A percentile compares a stretch with the other conserved stretches of the same genome.
Conservation (phyloP, 805 yeast genomes). For the Scheffersomyces stipitis region DNA sequence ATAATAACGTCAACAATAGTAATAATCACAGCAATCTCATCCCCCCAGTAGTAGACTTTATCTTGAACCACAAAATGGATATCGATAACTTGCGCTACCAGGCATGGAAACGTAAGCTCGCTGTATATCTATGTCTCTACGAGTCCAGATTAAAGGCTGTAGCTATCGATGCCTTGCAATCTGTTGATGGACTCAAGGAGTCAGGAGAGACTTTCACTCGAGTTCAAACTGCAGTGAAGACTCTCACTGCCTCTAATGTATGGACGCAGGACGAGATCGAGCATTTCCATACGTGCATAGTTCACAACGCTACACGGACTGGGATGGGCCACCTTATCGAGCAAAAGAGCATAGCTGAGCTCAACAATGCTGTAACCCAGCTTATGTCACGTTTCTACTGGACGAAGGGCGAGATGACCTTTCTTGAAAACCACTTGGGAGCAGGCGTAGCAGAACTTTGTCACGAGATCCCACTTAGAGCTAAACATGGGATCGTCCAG, state of each 20-base stretch:
- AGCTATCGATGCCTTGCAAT: background rate
- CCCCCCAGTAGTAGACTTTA: too few species aligned
- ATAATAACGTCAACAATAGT: too few species aligned
- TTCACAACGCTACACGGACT: background rate
- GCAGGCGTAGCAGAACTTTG: too few species aligned
- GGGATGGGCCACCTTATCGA: background rate
- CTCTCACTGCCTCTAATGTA: background rate
- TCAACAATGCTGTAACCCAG: background rate
- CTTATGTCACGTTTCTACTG: background rate
- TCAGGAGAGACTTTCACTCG: too few species aligned
- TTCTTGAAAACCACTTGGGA: background rate
- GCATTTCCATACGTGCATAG: background rate
- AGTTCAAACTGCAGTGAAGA: background rate
- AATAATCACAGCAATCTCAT: too few species aligned
- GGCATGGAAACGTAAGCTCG: background rate
- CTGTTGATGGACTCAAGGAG: background rate
- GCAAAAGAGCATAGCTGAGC: background rate
- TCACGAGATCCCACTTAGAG: too few species aligned
- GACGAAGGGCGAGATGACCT: conserved; percentile 4
- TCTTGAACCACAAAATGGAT: too few species aligned
- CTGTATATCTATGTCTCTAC: background rate
- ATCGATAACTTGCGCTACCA: too few species aligned
- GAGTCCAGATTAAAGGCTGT: background rate
- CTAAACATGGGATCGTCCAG: too few species aligned
- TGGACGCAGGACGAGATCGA: background rate